Evolutionary conservation across 1,284 basidiomycete genomes (phyloP).

Genomic region (Trametes versicolor): DNA sequence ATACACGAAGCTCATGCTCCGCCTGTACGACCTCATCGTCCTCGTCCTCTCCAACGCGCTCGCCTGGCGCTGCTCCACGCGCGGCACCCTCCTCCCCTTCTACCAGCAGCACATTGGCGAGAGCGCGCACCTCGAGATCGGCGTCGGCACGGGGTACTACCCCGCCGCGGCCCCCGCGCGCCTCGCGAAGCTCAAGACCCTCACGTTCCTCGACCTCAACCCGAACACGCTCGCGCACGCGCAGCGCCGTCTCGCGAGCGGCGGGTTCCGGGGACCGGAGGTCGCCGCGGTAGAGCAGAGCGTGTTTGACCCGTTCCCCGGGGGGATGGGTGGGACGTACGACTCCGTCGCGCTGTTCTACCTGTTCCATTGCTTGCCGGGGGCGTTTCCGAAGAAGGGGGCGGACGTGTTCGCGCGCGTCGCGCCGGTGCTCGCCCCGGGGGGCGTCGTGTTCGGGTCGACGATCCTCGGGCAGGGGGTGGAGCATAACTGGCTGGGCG

Average conservation of each 20-base stretch:
- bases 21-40: constrained; percentile 38
- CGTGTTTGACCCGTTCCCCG: constrained; percentile 26
- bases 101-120: constrained; percentile 33
- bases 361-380: constrained; percentile 40
- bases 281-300: constrained; percentile 32
- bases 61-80: constrained; percentile 38
- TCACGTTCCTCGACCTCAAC: background rate
- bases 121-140: constrained; percentile 40
- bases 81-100: constrained; percentile 35
- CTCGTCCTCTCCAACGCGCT: constrained; percentile 34
- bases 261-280: constrained; percentile 34
- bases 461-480: constrained; percentile 36
- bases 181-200: constrained; percentile 12
- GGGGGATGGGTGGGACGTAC: constrained; percentile 22
- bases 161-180: constrained; percentile 24
- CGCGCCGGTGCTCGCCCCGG: constrained; percentile 30
- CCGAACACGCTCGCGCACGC: constrained; percentile 31
- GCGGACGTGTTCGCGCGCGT: constrained; percentile 27
- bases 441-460: constrained; percentile 38
- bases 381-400: constrained; percentile 36
- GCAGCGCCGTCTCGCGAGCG: constrained; percentile 23
- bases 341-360: constrained; percentile 41
- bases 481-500: constrained; percentile 37
- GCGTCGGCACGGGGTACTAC: constrained; percentile 41
- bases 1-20: constrained; percentile 30